A percentile compares a stretch with the other conserved stretches of the same genome.
Evolutionary conservation across 495 filamentous ascomycete species (phyloP).

Genomic region (Xylaria telfairii): DNA sequence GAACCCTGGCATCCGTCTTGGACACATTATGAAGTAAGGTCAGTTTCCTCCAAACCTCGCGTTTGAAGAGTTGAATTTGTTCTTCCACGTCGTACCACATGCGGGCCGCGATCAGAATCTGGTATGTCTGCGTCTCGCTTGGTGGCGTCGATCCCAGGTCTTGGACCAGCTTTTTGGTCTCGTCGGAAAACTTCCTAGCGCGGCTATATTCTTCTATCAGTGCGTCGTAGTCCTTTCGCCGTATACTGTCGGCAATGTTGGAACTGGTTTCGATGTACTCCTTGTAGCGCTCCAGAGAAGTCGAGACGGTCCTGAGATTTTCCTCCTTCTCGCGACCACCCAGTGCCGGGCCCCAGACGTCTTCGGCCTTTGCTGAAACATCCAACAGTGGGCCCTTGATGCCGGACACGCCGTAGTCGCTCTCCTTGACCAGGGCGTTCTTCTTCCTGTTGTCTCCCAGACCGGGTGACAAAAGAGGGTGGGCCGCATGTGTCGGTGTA

Average conservation of each 20-base stretch:
- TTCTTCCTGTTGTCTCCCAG: constrained; percentile 67
- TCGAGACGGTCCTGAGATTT: constrained; percentile 74
- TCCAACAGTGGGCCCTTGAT: constrained; percentile 88
- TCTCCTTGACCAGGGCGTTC: constrained; percentile 90
- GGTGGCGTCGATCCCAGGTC: constrained; percentile 57
- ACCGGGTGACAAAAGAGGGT: constrained; percentile 41
- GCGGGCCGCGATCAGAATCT: constrained; percentile 85
- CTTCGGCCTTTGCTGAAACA: constrained; percentile 90
- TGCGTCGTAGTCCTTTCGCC: constrained; percentile 84
- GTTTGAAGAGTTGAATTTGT: constrained; percentile 84
- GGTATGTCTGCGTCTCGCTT: constrained; percentile 76
- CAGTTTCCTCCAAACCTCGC: constrained; percentile 83
- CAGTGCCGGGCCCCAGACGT: constrained; percentile 94
- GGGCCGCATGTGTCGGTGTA: constrained; percentile 33
- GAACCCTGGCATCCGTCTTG: constrained; percentile 48
- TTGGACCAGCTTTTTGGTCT: constrained; percentile 68
- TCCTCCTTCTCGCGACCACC: constrained; percentile 93
- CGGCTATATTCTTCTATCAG: constrained; percentile 85
- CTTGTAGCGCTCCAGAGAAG: constrained; percentile 75
- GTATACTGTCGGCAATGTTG: constrained; percentile 82
- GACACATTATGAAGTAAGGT: constrained; percentile 59
- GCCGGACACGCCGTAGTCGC: constrained; percentile 90
- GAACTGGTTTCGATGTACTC: constrained; percentile 80
- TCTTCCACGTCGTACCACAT: constrained; percentile 92
- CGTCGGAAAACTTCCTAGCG: constrained; percentile 75